These are phyloP conservation scores for Heritiera littoralis DNA, from an alignment of 345 rosid genomes.

Conservation along the genomic window DNA sequence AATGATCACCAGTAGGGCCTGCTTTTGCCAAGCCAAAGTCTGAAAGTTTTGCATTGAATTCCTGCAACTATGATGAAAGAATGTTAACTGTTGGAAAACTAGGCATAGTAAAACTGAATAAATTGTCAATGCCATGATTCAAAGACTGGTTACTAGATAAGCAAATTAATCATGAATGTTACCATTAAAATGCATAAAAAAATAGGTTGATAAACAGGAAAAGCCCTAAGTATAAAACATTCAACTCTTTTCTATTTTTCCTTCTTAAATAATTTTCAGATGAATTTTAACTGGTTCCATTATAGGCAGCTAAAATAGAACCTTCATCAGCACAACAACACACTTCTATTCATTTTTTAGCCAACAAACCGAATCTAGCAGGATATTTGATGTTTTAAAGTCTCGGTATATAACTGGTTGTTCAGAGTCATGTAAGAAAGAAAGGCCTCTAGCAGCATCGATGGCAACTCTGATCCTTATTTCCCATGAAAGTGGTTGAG, in stretches of 20 bases:
- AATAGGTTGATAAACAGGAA: not conserved
- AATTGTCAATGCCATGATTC: not conserved
- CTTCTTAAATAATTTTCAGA: not conserved
- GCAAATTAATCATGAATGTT: not conserved
- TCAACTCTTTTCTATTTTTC: not conserved
- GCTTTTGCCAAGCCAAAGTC: constrained; percentile 71
- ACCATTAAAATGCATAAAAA: not conserved
- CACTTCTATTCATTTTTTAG: not conserved
- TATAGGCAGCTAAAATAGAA: not conserved
- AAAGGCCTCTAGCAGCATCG: constrained; percentile 74
- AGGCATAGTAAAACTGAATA: not conserved
- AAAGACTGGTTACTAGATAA: not conserved
- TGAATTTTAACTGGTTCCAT: not conserved
- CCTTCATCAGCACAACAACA: not conserved
- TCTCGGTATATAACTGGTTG: constrained; percentile 76
- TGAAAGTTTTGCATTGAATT: constrained; percentile 63
- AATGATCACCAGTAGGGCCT: constrained; percentile 54
- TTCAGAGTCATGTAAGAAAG: constrained; percentile 66
- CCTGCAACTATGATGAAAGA: constrained; percentile 35
- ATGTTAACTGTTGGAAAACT: not conserved
- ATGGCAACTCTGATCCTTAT: constrained; percentile 62
- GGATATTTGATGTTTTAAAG: constrained; percentile 78
- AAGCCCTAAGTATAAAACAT: not conserved
- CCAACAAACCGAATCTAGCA: constrained; percentile 63
- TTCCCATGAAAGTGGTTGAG: constrained; percentile 65